Base-by-base conservation (phyloP, 176 grass and related monocot genomes). In the Hordeum marinum region DNA sequence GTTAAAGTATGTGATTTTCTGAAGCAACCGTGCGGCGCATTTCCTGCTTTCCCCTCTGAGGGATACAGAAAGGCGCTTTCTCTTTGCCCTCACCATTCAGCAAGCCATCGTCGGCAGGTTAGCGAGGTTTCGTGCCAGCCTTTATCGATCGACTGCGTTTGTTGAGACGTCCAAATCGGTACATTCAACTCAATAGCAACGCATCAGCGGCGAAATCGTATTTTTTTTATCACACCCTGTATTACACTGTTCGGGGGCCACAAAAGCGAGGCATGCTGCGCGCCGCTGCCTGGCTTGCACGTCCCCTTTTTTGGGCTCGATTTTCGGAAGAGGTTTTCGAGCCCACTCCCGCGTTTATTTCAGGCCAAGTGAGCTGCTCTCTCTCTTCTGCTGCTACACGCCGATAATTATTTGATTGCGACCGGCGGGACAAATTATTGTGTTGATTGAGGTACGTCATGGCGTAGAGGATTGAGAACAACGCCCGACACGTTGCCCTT, bases 81-180 rank as follows among this genome's bases (percentile, higher is more conserved):
- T 21, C 36, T 4, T 52, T 75, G 43, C 35, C 17, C 42, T 83
- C 10, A 7, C 25, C 87, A 72, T 72, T 86, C 18, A 42, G 73
- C 25, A 66, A 73, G 62, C 20, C 2, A 25, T 59, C 27, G 36
- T 48, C 26, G 32, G 27, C 54, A 18, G 6, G 11, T 20, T 86
- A 52, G 21, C 7, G 42, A 73, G 2, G 37, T 3, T 57, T 63
- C 46, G 42, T 48, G 45, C 3, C 24, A 73, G 43, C 58, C 20
- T 82, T 31, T 10, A 85, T 75, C n/a, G 0, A 58, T 75, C n/a
- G 0, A 58, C 75, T 80, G 26, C 12, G 80, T 84, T 87, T 60
- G 89, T 58, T 90, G 37, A 52, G 75, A 87, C 24, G 89, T 90
- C 89, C 8, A 75, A 76, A 60, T 87, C 84, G 72, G 20, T 11